phyloP scores from a whole-genome alignment of 2,329 filamentous ascomycete species.

The Diaporthe australafricana region DNA sequence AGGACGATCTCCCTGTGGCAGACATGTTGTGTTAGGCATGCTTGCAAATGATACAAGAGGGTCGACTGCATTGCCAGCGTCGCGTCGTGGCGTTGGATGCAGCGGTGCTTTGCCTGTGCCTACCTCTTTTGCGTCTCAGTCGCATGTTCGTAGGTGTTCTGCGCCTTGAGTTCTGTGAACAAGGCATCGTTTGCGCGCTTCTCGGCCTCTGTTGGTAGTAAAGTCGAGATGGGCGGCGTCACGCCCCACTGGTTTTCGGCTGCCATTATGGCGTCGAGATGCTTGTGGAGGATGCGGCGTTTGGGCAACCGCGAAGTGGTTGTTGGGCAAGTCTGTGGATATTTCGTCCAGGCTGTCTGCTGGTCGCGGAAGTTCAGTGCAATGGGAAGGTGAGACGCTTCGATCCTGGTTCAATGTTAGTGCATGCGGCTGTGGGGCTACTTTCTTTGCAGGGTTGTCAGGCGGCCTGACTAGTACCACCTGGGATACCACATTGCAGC shows the following conservation, averaged over 20 bases:
- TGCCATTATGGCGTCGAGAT: slow-evolving; percentile 39
- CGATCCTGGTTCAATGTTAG: slow-evolving; percentile 22
- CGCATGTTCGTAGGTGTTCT: slow-evolving; percentile 91
- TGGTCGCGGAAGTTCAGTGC: not conserved
- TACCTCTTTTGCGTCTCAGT: slow-evolving; percentile 88
- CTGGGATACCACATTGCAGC: not conserved
- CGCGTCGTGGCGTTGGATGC: not conserved
- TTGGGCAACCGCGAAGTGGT: slow-evolving; percentile 10
- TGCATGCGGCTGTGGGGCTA: not conserved
- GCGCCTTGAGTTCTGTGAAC: slow-evolving; percentile 83
- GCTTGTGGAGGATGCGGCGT: not conserved
- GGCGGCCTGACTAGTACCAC: not conserved
- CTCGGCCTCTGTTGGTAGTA: slow-evolving; percentile 81
- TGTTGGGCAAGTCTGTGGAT: slow-evolving; percentile 4
- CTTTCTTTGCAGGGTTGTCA: not conserved
- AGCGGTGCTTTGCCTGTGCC: slow-evolving; percentile 35
- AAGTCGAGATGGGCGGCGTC: slow-evolving; percentile 84
- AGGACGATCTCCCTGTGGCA: slow-evolving; percentile 75
- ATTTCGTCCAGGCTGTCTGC: slow-evolving; percentile 4
- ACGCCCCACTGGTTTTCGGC: slow-evolving; percentile 67
- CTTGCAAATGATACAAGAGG: not conserved
- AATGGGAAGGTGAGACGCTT: slow-evolving; percentile 19
- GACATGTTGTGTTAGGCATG: not conserved
- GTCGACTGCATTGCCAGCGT: slow-evolving; percentile 12
- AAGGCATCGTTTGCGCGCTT: slow-evolving; percentile 81